Evolutionary conservation across 495 filamentous ascomycete genomes (phyloP).

Genomic region (Lepidopterella palustris): DNA sequence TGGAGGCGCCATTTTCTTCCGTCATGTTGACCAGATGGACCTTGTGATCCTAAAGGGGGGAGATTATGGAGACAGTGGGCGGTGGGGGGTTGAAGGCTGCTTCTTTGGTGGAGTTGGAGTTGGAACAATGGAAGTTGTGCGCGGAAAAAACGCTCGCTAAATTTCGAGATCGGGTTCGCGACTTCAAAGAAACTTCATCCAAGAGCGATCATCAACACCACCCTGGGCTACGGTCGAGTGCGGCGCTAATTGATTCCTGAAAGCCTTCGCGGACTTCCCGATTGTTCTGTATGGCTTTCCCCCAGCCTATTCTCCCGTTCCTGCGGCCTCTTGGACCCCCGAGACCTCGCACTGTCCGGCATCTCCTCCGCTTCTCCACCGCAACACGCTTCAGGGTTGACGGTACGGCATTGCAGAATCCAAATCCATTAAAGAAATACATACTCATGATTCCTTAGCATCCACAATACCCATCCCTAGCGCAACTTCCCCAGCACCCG

Average conservation of each 20-base stretch:
- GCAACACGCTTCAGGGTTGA: constrained; percentile 23
- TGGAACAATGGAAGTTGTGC: not conserved
- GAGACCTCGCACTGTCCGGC: constrained; percentile 23
- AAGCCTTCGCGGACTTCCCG: not conserved
- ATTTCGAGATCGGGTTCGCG: not conserved
- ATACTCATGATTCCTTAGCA: constrained; percentile 7
- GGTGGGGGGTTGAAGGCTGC: not conserved
- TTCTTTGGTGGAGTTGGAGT: not conserved
- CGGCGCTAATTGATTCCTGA: not conserved
- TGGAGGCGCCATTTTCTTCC: constrained; percentile 47
- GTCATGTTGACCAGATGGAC: constrained; percentile 39
- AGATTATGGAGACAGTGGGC: not conserved
- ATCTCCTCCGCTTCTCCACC: constrained; percentile 33
- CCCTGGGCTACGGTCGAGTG: not conserved
- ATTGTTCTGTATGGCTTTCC: constrained; percentile 22
- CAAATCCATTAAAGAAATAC: constrained; percentile 1
- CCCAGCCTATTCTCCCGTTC: constrained; percentile 28
- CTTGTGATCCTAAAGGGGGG: not conserved
- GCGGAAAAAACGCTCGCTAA: constrained; percentile 2
- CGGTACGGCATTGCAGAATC: constrained; percentile 7
- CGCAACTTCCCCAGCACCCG: constrained; percentile 5
- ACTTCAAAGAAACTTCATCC: not conserved
- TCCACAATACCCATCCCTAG: constrained; percentile 1
- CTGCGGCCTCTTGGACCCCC: constrained; percentile 33
- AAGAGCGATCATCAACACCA: not conserved